Base-by-base conservation (phyloP, 306 rosid genomes). In the Carpinus fangiana region DNA sequence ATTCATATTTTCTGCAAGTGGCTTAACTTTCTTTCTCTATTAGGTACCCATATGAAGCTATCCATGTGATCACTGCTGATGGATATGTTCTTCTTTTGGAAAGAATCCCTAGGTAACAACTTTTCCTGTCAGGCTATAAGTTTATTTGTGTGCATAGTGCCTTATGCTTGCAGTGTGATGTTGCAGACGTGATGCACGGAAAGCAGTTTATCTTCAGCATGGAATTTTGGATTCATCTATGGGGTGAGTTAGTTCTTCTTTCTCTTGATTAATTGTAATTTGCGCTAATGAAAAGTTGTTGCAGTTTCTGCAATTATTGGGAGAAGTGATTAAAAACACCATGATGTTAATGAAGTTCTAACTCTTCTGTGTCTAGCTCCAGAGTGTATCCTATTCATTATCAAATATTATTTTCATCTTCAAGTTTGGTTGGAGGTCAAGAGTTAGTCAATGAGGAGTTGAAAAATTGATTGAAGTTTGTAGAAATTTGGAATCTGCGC, bases 41-140 rank as follows among this genome's bases (percentile, higher is more conserved):
- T 80, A 92, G 98, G 79, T 94, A 94, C 78, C 97, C 98, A 26
- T 94, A 94, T 41, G 97, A 94, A 87, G 98, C 93, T 69, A 92
- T 92, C 79, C 91, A 56, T 76, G 98, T 94, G 80, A 81, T 87
- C 73, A 94, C 98, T 72, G 80, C 85, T 45, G 98, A 94, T 81
- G 98, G 98, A 64, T 94, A 94, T 89, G 88, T 94, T 82, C 91
- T 94, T 79, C 94, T 89, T 65, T 80, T 94, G 89, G 97, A 94
- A 92, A 89, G 98, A 84, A 89, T 94, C 56, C 98, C 98, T 43
- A 89, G 98, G 98, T 94, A 85, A 73, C 51, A 46, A 54, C 57
- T 23, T 11, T 68, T 73, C 14, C 36, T 28, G 23, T 59, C 50
- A 54, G 18, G 57, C 28, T 47, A 20, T 73, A 62, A 41, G 14